Conservation (phyloP, 257 asterid species). For the Anisodus acutangulus region DNA sequence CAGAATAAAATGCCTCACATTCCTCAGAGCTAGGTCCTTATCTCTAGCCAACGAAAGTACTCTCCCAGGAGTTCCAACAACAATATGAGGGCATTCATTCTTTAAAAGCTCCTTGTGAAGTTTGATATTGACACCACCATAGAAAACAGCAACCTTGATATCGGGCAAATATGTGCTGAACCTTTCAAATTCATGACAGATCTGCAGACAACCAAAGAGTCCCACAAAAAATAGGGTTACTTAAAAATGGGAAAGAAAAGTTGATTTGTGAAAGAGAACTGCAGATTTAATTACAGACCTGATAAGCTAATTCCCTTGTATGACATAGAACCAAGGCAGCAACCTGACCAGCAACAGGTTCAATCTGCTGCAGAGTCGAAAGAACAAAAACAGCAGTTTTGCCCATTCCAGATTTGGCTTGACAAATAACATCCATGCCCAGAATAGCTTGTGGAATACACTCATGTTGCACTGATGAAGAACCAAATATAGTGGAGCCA, state of each 20-base stretch:
- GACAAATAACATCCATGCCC: constrained; percentile 98
- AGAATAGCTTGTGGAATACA: constrained; percentile 95
- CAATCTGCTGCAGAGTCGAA: constrained; percentile 89
- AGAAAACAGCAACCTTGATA: constrained; percentile 84
- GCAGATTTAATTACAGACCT: constrained; percentile 46
- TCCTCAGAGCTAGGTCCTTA: constrained; percentile 68
- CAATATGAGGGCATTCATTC: constrained; percentile 95
- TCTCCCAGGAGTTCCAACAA: constrained; percentile 95
- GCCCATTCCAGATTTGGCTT: constrained; percentile 98
- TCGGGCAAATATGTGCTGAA: constrained; percentile 84
- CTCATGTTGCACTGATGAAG: constrained; percentile 95
- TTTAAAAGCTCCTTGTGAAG: constrained; percentile 81
- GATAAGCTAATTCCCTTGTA: constrained; percentile 89
- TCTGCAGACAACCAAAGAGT: constrained; percentile 48
- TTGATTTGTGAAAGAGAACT: neutral
- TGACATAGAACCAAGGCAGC: constrained; percentile 85
- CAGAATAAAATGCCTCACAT: constrained; percentile 88
- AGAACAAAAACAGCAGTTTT: constrained; percentile 93
- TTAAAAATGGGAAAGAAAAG: neutral
- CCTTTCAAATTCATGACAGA: constrained; percentile 87
- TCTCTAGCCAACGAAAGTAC: constrained; percentile 83
- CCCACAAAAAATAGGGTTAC: constrained; percentile 9
- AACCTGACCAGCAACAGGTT: constrained; percentile 88
- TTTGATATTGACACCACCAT: constrained; percentile 85
- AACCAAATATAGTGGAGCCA: constrained; percentile 79